A percentile compares a stretch with the other conserved stretches of the same genome.
phyloP scores from a whole-genome alignment of 148 eudicot species.

The Vaccinium darrowii region DNA sequence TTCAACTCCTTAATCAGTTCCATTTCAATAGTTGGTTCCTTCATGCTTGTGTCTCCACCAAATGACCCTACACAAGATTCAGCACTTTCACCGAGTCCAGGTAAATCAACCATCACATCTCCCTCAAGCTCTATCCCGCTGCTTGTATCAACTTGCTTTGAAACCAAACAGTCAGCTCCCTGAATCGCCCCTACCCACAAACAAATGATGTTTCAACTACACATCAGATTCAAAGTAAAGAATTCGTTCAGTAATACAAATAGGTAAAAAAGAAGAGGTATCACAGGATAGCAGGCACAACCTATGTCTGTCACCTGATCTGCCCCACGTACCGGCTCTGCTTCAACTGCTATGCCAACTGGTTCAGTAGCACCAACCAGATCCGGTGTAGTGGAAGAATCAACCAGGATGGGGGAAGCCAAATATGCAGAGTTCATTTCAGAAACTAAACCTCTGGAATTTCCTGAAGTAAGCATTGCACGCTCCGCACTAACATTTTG shows the following conservation, averaged over 20 bases:
- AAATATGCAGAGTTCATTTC: conserved; percentile 20
- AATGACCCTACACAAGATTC: conserved; percentile 16
- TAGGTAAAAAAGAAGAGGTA: conserved; percentile 4
- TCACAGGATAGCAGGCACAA: conserved; percentile 62
- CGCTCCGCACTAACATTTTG: conserved; percentile 13
- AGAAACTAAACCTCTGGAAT: conserved; percentile 15
- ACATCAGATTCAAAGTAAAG: conserved; percentile 29
- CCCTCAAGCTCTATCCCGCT: conserved; percentile 33
- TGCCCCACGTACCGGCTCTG: conserved; percentile 30
- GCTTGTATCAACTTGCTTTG: conserved; percentile 31
- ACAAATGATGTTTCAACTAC: conserved; percentile 49
- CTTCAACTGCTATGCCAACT: conserved; percentile 26
- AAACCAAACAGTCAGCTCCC: conserved; percentile 50
- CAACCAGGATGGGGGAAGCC: conserved; percentile 15
- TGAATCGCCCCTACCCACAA: conserved; percentile 90
- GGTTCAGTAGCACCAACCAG: conserved; percentile 19
- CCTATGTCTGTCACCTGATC: conserved; percentile 90
- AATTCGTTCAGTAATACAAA: not conserved
- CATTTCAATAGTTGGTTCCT: conserved; percentile 14
- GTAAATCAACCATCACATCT: conserved; percentile 21
- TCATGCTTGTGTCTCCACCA: conserved; percentile 18
- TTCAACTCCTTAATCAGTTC: conserved; percentile 20
- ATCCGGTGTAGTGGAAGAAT: conserved; percentile 17
- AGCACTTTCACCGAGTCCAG: conserved; percentile 22
- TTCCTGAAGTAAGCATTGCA: conserved; percentile 18